Evolutionary conservation across 75 land plant species (phyloP), one percentile per base, ranked within the genome.

Genomic region (Pinus tabuliformis): DNA sequence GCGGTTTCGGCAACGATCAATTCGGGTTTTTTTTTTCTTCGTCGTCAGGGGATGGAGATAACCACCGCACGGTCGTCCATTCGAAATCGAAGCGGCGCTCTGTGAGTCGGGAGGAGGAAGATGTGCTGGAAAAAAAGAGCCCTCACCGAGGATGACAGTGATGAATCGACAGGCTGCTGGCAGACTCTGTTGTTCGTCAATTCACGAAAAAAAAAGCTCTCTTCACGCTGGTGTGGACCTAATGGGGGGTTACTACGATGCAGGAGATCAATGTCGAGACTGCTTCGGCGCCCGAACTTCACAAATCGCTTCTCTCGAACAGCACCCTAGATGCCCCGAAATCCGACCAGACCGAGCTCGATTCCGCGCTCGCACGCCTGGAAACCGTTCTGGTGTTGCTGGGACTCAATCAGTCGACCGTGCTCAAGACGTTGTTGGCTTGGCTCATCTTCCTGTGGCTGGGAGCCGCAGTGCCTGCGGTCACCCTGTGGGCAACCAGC

Each of bases 221-320:
- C 59, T 95, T 95, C 80, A 88, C 86, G 26, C 87, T 91, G 62
- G 84, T 89, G 13, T 95, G 98, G 98, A 68, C 86, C n/a, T n/a
- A n/a, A n/a, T n/a, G n/a, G n/a, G n/a, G n/a, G n/a, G n/a, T n/a
- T n/a, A n/a, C n/a, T n/a, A n/a, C n/a, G n/a, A n/a, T n/a, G n/a
- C n/a, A n/a, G 49, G 70, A 66, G 70, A 66, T 66, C 21, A 6
- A n/a, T 7, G 49, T 20, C n/a, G 49, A 66, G 7, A 18, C 70
- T 18, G 21, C 49, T 2, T 6, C 6, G 11, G 16, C 1, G 45
- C 49, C 49, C 9, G 52, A 66, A 20, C 17, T 4, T 6, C 6
- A 66, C 7, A 66, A 66, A 17, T 45, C 70, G 21, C 71, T 66
- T 17, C 45, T 66, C 21, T 18, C 6, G 45, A 66, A 66, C 21